Evolutionary conservation across 768 basidiomycete species (phyloP), one percentile per base, ranked within the genome.

Genomic region (Cantharellus cinnabarinus): DNA sequence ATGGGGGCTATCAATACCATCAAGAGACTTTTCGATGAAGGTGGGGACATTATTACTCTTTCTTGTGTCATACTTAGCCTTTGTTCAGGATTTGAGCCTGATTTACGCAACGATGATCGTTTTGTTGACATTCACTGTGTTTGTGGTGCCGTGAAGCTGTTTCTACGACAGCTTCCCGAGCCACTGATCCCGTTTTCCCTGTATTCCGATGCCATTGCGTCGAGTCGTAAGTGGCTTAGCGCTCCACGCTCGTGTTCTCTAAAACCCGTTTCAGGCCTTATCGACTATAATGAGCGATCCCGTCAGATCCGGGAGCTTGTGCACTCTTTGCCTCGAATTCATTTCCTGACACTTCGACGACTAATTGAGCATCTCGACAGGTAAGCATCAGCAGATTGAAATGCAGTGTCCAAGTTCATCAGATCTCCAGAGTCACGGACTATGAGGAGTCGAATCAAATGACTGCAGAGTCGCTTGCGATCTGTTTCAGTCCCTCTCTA

Each of bases 371-470:
- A 90, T 69, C 75, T 91, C n/a, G 86, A 90, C 70, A 79, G 58
- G 66, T 66, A 54, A 5, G 35, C 56, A 29, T 42, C 55, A 29
- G n/a, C 51, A 62, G 5, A 42, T 5, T 53, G 7, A 29, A 50
- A 5, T 35, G 5, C 41, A 37, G 34, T 10, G 57, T 61, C 20
- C 50, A 14, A 37, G 20, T 4, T 14, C 61, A 39, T 60, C 57
- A 2, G 20, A 42, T 50, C 41, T 52, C 3, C 66, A 85, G 85
- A 66, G 84, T 89, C n/a, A 85, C 86, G 3, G 86, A 89, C 66
- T 86, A 77, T 69, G 87, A 90, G 67, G 87, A 89, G 60, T 77
- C 81, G 55, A 91, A 89, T 64, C 88, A 90, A 61, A 91, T 91
- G 89, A 86, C 84, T 2, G 81, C 85, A 1, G 82, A 89, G 63